Percentiles rank a stretch among this genome's conserved stretches.
These are phyloP conservation scores for Collybia mongolica DNA, from an alignment of 768 basidiomycete genomes.

Conservation along the genomic window DNA sequence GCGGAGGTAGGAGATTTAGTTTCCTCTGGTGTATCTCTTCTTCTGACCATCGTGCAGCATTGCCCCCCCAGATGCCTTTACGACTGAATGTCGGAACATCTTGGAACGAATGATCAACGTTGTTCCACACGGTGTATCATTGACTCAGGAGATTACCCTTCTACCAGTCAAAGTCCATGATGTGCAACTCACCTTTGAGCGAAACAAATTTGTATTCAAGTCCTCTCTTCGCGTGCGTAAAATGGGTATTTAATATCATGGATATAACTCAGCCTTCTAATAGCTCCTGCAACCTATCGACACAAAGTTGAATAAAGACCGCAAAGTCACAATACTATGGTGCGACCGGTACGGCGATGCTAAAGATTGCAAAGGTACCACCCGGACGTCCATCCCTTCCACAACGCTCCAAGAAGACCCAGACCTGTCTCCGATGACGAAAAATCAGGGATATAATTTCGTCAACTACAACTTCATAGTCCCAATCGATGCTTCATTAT, in stretches of 20 bases:
- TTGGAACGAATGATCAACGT: slow-evolving; percentile 47
- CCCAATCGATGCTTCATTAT: slow-evolving; percentile 33
- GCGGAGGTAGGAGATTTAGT: slow-evolving; percentile 25
- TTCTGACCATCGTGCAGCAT: slow-evolving; percentile 16
- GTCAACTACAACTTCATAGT: slow-evolving; percentile 44
- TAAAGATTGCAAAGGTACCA: slow-evolving; percentile 29
- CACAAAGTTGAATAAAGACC: slow-evolving; percentile 32
- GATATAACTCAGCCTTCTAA: slow-evolving; percentile 8
- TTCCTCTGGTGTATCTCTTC: background rate
- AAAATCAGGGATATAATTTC: slow-evolving; percentile 31
- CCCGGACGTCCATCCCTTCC: slow-evolving; percentile 29
- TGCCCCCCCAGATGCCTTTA: slow-evolving; percentile 31
- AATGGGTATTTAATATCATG: background rate
- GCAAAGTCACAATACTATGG: slow-evolving; percentile 40
- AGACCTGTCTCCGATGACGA: slow-evolving; percentile 34
- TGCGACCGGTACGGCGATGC: slow-evolving; percentile 36
- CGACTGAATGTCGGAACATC: slow-evolving; percentile 35
- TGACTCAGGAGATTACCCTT: slow-evolving; percentile 44
- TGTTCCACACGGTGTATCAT: slow-evolving; percentile 40
- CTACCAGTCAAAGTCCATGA: slow-evolving; percentile 39
- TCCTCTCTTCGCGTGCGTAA: slow-evolving; percentile 34
- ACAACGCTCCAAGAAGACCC: slow-evolving; percentile 28
- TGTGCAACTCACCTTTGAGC: slow-evolving; percentile 35
- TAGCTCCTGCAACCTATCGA: slow-evolving; percentile 33
- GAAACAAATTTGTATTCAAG: slow-evolving; percentile 37